phyloP scores from a whole-genome alignment of 2,329 filamentous ascomycete species.

The Fonsecaea multimorphosa region DNA sequence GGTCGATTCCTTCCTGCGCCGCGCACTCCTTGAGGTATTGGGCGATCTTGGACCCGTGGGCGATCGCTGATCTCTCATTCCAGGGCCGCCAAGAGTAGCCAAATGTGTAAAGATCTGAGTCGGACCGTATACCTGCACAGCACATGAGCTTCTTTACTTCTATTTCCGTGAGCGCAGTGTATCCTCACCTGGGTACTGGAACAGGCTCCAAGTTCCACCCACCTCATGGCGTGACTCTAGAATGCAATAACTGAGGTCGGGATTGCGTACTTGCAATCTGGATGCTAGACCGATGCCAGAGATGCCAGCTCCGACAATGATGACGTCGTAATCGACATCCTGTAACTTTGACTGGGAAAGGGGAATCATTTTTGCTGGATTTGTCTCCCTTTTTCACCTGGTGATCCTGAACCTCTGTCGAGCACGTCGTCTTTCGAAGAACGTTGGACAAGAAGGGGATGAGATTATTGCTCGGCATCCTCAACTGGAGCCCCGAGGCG shows the following conservation, averaged over 20 bases:
- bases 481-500: too few species aligned
- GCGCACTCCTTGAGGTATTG: constrained; percentile 62
- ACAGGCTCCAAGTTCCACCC: constrained; percentile 79
- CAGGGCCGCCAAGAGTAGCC: constrained; percentile 74
- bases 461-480: too few species aligned
- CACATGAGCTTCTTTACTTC: too few species aligned
- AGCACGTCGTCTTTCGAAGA: too few species aligned
- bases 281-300: constrained; percentile 77
- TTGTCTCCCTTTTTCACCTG: too few species aligned
- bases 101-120: constrained; percentile 67
- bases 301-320: constrained; percentile 75
- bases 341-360: too few species aligned
- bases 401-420: too few species aligned
- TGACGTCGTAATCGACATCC: constrained; percentile 54
- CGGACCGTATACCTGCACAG: constrained; percentile 61
- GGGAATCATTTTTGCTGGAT: too few species aligned
- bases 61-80: constrained; percentile 59
- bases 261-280: constrained; percentile 65
- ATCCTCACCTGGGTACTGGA: constrained; percentile 63
- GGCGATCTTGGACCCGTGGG: constrained; percentile 58
- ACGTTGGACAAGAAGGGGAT: too few species aligned
- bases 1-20: constrained; percentile 57
- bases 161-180: too few species aligned
- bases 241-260: constrained; percentile 65
- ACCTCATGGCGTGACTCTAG: constrained; percentile 69